Evolutionary conservation across 805 yeast species (phyloP), one percentile per base, ranked within the genome.

Genomic region (Yamadazyma ubonensis): DNA sequence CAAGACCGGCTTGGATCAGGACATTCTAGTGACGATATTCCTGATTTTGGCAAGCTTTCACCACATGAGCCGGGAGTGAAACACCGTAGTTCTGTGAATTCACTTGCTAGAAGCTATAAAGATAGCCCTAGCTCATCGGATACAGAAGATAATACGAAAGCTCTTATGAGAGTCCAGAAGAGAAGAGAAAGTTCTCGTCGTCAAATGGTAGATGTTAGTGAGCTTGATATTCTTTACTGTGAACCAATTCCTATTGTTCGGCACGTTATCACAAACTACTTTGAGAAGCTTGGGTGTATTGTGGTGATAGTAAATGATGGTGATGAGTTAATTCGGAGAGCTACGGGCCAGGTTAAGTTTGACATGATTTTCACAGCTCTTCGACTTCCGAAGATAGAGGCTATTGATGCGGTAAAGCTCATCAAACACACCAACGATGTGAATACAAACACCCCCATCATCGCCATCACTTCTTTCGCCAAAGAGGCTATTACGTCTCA

Each of bases 221-320:
- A 69, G 25, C 59, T 85, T 49, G 90, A 86, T 56, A 81, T 89
- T 4, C 65, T 91, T 33, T 67, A 88, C 10, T 89, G 96, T 60
- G 96, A 88, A 52, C 88, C 93, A 2, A 86, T 86, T 44, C 93
- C 96, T 0, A 83, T 83, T 41, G 81, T 86, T 49, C 64, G 95
- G 35, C 86, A 77, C 52, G 71, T 86, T 10, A 73, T 83, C 19
- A 74, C 79, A 30, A 76, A 73, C 43, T 71, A 81, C 45, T 65
- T 91, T 42, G 86, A 79, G 44, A 70, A 73, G 38, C 55, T 81
- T 17, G 95, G 95, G 1, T 88, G 96, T 63, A 78, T 82, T 9
- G 96, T 88, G 6, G 85, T 86, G 4, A 70, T 85, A 2, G 84
- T 86, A 5, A 68, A 80, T 0, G 80, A 81, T 43, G 96, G 95